Base-by-base conservation (phyloP, 352 stramenopile species). In the Globisporangium barbulae region DNA sequence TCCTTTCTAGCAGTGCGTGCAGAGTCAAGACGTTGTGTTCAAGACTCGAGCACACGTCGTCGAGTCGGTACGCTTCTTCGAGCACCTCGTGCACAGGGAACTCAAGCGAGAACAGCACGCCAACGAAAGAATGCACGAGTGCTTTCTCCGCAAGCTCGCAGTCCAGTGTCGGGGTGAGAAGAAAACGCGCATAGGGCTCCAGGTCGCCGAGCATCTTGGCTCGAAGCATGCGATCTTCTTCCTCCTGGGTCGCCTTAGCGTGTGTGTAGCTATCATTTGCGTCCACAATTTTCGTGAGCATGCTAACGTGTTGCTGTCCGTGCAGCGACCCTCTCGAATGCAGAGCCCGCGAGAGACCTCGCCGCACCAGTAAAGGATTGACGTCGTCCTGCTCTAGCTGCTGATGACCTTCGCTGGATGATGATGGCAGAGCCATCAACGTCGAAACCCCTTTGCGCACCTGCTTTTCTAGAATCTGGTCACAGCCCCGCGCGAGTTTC, bases 91-190 rank as follows among this genome's bases (percentile, higher is more conserved):
- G 60, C 2, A 73, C 30, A 0, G 70, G 39, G 8, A 89, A 76
- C 1, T 74, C 58, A 7, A 91, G 67, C 5, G 76, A 86, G 44
- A 79, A 89, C 1, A 91, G 60, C 41, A 90, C 63, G 5, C 80
- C 80, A 0, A 83, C 82, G 31, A 89, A 91, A 30, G 63, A 88
- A 7, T 78, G 78, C 0, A 90, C 74, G 0, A 89, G 60, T 1
- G 64, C 60, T 10, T 68, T 60, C 52, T 91, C 80, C 31, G 71
- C 77, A 5, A 59, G 54, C 5, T 86, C 77, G 30, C 79, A 69
- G 22, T 91, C 68, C 0, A 89, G 65, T 13, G 76, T 82, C 6
- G 78, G 61, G 3, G 76, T 74, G 39, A 86, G 65, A 7, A 91
- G 59, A 41, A 76, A 78, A 1, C 74, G 72, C 8, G 69, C 76